phyloP scores from a whole-genome alignment of 768 basidiomycete species.

The Lactarius tabidus region DNA sequence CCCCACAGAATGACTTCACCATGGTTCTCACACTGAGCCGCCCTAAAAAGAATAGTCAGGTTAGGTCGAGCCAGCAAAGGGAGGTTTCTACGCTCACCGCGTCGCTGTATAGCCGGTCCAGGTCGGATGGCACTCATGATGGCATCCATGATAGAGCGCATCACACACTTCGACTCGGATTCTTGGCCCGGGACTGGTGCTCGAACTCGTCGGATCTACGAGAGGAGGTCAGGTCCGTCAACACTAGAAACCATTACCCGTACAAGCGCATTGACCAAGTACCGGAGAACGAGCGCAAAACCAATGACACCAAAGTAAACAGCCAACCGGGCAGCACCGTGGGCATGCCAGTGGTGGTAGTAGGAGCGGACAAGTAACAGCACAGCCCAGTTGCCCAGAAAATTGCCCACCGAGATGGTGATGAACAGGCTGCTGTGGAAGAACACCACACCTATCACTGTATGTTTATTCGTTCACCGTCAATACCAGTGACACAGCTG shows the following conservation, averaged over 20 bases:
- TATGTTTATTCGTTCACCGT: background rate
- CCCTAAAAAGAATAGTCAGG: background rate
- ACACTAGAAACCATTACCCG: background rate
- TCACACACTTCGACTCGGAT: too few relatives aligned
- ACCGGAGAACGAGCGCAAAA: too few relatives aligned
- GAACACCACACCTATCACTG: background rate
- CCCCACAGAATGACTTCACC: conserved; percentile 5
- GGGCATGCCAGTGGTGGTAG: background rate
- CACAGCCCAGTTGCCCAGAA: background rate
- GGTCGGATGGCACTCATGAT: too few relatives aligned
- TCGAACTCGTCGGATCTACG: conserved; percentile 1
- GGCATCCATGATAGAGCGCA: too few relatives aligned
- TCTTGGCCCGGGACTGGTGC: too few relatives aligned
- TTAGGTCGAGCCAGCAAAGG: background rate
- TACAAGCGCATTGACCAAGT: background rate
- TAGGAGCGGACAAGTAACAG: background rate
- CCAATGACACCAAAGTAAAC: too few relatives aligned
- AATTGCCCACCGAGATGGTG: background rate
- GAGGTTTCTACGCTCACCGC: conserved; percentile 2
- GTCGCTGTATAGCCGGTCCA: background rate
- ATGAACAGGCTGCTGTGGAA: background rate
- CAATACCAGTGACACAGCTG: too few relatives aligned
- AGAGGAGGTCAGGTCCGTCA: background rate
- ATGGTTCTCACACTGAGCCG: conserved; percentile 6
- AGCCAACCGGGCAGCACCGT: background rate